Percentiles rank a stretch among this genome's conserved stretches.
These are phyloP conservation scores for Leptographium radiaticola DNA, from an alignment of 2,329 filamentous ascomycete genomes.

Conservation along the genomic window DNA sequence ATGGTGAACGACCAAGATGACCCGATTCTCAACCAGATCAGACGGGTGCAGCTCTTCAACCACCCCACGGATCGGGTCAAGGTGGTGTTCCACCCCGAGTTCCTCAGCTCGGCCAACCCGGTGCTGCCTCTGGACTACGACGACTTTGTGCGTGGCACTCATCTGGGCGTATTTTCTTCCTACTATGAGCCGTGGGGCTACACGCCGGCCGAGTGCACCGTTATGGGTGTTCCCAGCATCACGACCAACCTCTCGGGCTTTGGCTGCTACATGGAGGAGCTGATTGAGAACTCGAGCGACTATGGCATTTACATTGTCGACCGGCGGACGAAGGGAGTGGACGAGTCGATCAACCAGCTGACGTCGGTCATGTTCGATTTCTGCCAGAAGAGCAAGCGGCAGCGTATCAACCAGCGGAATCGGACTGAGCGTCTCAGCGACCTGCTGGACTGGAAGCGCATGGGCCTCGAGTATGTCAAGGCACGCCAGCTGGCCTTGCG, in stretches of 20 bases:
- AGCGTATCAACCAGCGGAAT: slow-evolving; percentile 98
- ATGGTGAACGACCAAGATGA: slow-evolving; percentile 93
- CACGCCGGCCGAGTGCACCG: slow-evolving; percentile 93
- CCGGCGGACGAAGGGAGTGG: slow-evolving; percentile 84
- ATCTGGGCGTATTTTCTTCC: slow-evolving; percentile 88
- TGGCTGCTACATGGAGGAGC: slow-evolving; percentile 98
- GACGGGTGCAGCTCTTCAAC: slow-evolving; percentile 94
- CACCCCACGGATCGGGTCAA: slow-evolving; percentile 91
- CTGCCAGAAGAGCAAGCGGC: slow-evolving; percentile 79
- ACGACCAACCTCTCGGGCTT: slow-evolving; percentile 97
- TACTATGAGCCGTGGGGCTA: slow-evolving; percentile 99
- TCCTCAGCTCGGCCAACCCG: slow-evolving; percentile 89
- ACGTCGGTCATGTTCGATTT: slow-evolving; percentile 91
- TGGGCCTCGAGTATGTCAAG: slow-evolving; percentile 99
- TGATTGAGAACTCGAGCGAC: slow-evolving; percentile 95
- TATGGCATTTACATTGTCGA: slow-evolving; percentile 99
- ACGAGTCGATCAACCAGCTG: slow-evolving; percentile 94
- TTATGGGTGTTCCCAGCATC: slow-evolving; percentile 97
- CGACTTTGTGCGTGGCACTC: slow-evolving; percentile 93
- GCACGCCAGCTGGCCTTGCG: slow-evolving; percentile 83
- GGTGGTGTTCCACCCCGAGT: slow-evolving; percentile 95
- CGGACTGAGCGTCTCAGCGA: slow-evolving; percentile 91
- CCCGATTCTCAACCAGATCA: slow-evolving; percentile 89
- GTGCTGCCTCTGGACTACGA: slow-evolving; percentile 95
- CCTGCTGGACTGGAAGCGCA: slow-evolving; percentile 95